Evolutionary conservation across 2,329 filamentous ascomycete species (phyloP), one percentile per base, ranked within the genome.

Genomic region (Rhynchosporium secalis): DNA sequence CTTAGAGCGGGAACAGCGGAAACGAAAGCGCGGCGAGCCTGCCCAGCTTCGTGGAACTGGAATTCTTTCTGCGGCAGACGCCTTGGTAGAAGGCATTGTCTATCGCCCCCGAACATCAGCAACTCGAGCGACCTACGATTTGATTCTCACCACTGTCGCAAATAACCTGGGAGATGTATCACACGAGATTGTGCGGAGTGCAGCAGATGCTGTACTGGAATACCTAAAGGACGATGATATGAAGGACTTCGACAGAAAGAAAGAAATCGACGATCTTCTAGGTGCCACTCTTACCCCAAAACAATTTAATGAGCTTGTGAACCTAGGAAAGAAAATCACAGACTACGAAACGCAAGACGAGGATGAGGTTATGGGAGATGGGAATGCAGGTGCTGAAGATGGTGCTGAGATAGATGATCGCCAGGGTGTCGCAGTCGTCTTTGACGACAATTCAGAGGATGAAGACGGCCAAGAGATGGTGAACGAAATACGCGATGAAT

Each of bases 221-320:
- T 92, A 89, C 66, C 80, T 99, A 49, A 99, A 99, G 76, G 93
- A 98, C 70, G 93, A 97, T 66, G 90, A 93, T 66, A 81, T 97
- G 79, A 98, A 98, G 76, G 95, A 99, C 74, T 91, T 96, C 64
- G 95, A 99, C 75, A 97, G 96, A 81, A 99, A 99, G 81, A 96
- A 93, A 78, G 92, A 97, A 75, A 86, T 98, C 48, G 95, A 99
- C 71, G 95, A 98, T 68, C 86, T 98, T 63, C 77, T 99, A 47
- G 95, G 94, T n/a, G 84, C 84, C 41, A 86, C 87, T 0, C 85
- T 97, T 80, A 88, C 83, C 55, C 85, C 91, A 1, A 96, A 97
- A 74, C 89, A 96, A 75, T 99, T 98, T 79, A 98, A 98, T 74
- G 94, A 98, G 78, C 79, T 99, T 68, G 88, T 98, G 60, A 99